Percentiles rank a stretch among this genome's conserved stretches.
phyloP scores from a whole-genome alignment of 306 rosid genomes.

The Alnus rubra region DNA sequence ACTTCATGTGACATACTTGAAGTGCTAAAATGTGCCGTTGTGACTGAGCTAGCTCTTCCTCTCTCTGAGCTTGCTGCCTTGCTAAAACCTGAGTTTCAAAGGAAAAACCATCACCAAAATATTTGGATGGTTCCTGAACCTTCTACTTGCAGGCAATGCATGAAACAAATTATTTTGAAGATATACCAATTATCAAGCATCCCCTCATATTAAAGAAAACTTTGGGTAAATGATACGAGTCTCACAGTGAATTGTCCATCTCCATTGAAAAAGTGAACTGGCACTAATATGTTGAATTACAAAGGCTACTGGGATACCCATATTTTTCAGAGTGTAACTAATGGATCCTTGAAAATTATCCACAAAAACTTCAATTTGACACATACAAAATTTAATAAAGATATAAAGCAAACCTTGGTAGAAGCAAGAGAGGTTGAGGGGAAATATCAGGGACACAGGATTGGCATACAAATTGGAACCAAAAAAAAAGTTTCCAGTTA shows the following conservation, averaged over 20 bases:
- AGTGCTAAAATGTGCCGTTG: constrained; percentile 98
- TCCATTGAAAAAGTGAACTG: neutral
- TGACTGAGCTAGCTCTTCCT: constrained; percentile 90
- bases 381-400: neutral
- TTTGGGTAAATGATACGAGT: neutral
- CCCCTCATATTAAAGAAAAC: neutral
- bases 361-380: neutral
- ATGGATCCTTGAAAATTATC: neutral
- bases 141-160: constrained; percentile 9
- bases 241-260: neutral
- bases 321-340: neutral
- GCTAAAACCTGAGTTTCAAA: constrained; percentile 74
- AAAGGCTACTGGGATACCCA: neutral
- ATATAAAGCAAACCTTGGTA: constrained; percentile 2
- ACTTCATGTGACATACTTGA: constrained; percentile 61
- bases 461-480: neutral
- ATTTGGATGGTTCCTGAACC: constrained; percentile 17
- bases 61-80: constrained; percentile 99
- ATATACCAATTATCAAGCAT: neutral
- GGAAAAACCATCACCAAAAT: constrained; percentile 20
- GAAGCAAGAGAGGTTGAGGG: neutral
- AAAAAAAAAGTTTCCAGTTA: neutral
- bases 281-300: neutral
- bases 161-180: constrained; percentile 7
- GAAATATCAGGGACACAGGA: neutral